Percentiles rank a stretch among this genome's conserved stretches.
phyloP scores from a whole-genome alignment of 805 yeast species.

The Ogataea trehalophila region DNA sequence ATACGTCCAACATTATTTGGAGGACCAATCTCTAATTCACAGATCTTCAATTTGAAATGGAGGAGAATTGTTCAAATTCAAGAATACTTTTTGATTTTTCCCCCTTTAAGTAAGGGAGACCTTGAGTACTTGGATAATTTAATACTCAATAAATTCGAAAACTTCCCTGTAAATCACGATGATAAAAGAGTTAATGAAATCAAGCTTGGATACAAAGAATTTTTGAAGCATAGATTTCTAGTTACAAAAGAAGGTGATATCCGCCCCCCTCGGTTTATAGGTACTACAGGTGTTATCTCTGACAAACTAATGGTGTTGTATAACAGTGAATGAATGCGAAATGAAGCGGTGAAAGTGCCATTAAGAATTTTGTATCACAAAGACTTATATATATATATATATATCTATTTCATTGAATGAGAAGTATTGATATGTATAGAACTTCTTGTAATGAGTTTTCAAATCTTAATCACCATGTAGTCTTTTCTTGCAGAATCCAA shows the following conservation, averaged over 20 bases:
- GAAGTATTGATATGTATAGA: no score
- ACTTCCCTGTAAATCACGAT: background rate
- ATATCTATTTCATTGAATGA: background rate
- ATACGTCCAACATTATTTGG: slow-evolving; percentile 21
- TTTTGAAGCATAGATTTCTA: slow-evolving; percentile 8
- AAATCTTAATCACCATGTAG: slow-evolving; percentile 32
- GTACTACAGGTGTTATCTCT: slow-evolving; percentile 8
- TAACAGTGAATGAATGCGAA: background rate
- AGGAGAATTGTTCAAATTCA: slow-evolving; percentile 12
- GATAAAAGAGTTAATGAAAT: background rate
- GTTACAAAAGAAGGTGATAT: slow-evolving; percentile 15
- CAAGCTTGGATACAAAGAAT: slow-evolving; percentile 13
- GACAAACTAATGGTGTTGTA: slow-evolving; percentile 8
- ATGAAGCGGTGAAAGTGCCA: background rate
- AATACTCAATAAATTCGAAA: background rate
- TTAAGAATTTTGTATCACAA: background rate
- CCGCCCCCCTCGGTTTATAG: slow-evolving; percentile 2
- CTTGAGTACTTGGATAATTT: slow-evolving; percentile 13
- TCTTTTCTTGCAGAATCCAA: slow-evolving; percentile 36
- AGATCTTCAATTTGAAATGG: slow-evolving; percentile 15
- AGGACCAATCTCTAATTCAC: slow-evolving; percentile 13
- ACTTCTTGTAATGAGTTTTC: background rate
- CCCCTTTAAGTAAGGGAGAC: slow-evolving; percentile 16
- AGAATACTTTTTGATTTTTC: slow-evolving; percentile 7
- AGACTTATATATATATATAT: background rate